Evolutionary conservation across 2,329 filamentous ascomycete genomes (phyloP).

Genomic region (Fusarium temperatum): DNA sequence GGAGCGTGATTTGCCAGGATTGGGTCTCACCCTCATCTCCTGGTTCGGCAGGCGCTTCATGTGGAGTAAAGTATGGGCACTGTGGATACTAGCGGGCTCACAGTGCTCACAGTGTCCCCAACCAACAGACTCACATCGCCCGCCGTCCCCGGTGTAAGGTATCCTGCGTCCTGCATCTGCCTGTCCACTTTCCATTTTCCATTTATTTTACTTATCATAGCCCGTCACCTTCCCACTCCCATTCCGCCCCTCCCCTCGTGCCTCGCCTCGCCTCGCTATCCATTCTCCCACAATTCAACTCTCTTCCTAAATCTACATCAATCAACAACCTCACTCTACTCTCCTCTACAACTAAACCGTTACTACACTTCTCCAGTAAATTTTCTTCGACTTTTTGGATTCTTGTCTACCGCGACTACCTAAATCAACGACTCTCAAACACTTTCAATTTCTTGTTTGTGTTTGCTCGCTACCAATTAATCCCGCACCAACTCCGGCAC

Average conservation of each 20-base stretch:
- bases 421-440: conserved; percentile 19
- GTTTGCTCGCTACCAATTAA: conserved; percentile 38
- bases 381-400: conserved; percentile 21
- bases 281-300: conserved; percentile 36
- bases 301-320: conserved; percentile 33
- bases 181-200: conserved; percentile 12
- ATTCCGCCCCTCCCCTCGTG: conserved; percentile 42
- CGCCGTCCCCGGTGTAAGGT: conserved; percentile 39
- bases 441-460: conserved; percentile 26
- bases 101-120: conserved; percentile 40
- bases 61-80: conserved; percentile 15
- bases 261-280: conserved; percentile 40
- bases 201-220: conserved; percentile 40
- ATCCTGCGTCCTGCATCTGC: conserved; percentile 6
- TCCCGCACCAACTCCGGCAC: conserved; percentile 40
- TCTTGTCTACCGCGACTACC: conserved; percentile 11
- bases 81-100: conserved; percentile 25
- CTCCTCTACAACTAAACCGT: background rate
- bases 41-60: conserved; percentile 30
- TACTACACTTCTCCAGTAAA: background rate
- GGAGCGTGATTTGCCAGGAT: conserved; percentile 44
- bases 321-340: conserved; percentile 32
- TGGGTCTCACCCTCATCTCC: conserved; percentile 36
- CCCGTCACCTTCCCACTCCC: conserved; percentile 35
- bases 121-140: conserved; percentile 46